Conservation (phyloP, 345 rosid genomes). For the Pistacia vera region DNA sequence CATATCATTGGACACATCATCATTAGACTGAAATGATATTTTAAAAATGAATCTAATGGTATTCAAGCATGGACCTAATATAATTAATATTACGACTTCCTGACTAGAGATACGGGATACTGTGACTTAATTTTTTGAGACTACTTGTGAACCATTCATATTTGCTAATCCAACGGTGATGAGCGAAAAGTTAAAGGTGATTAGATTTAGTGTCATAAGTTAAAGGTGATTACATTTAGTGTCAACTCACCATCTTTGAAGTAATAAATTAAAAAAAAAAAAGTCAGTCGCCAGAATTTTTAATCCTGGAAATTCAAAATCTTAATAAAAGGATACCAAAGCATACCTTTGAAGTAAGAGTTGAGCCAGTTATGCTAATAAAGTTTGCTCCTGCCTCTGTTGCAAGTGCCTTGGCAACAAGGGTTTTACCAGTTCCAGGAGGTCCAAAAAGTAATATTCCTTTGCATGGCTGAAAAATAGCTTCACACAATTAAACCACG, state of each 20-base stretch:
- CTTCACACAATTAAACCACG: slow-evolving; percentile 13
- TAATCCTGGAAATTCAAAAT: background rate
- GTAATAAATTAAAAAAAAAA: background rate
- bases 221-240: too few relatives aligned
- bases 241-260: background rate
- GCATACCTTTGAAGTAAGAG: slow-evolving; percentile 93
- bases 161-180: too few relatives aligned
- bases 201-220: too few relatives aligned
- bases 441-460: slow-evolving; percentile 98
- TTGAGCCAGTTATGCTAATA: slow-evolving; percentile 96
- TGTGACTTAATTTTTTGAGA: too few relatives aligned
- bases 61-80: too few relatives aligned
- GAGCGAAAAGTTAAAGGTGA: too few relatives aligned
- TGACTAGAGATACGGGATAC: too few relatives aligned
- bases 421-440: slow-evolving; percentile 99
- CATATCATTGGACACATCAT: too few relatives aligned
- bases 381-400: slow-evolving; percentile 98
- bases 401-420: slow-evolving; percentile 96
- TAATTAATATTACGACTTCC: too few relatives aligned
- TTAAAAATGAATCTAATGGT: too few relatives aligned
- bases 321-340: background rate
- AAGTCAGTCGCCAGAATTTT: background rate
- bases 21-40: too few relatives aligned
- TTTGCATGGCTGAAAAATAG: slow-evolving; percentile 83
- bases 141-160: too few relatives aligned